Percentiles rank a stretch among this genome's conserved stretches.
Conservation (phyloP, 768 basidiomycete genomes). For the Hemileccinum impolitum region DNA sequence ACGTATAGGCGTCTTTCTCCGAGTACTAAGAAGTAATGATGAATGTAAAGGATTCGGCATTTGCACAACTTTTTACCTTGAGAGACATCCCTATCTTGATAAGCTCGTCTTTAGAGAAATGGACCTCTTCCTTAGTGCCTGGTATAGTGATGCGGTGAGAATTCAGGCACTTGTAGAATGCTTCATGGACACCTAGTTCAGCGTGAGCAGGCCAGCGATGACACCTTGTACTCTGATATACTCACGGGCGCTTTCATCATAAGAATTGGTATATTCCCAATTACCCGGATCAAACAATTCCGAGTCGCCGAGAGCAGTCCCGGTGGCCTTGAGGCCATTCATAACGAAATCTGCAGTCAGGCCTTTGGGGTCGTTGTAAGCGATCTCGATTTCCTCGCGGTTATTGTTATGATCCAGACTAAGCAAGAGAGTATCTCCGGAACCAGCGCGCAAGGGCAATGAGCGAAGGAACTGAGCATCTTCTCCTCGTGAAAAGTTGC, state of each 20-base stretch:
- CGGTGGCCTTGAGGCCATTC: conserved; percentile 75
- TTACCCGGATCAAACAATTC: conserved; percentile 57
- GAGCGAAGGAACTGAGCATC: conserved; percentile 72
- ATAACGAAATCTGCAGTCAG: conserved; percentile 76
- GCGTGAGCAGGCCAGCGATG: not conserved
- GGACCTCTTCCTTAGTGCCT: conserved; percentile 38
- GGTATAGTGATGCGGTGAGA: conserved; percentile 58
- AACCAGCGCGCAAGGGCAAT: conserved; percentile 71
- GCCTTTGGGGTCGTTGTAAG: conserved; percentile 82
- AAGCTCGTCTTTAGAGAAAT: conserved; percentile 68
- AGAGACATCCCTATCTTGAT: conserved; percentile 83
- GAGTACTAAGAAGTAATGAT: conserved; percentile 59
- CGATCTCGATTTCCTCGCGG: conserved; percentile 68
- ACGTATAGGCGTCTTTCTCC: conserved; percentile 56
- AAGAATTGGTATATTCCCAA: conserved; percentile 69
- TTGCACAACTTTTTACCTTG: conserved; percentile 55
- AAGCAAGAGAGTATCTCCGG: conserved; percentile 82
- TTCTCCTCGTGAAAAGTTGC: conserved; percentile 77
- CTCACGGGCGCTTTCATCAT: conserved; percentile 55
- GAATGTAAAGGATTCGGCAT: not conserved
- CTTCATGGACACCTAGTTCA: conserved; percentile 73
- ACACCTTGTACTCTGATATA: conserved; percentile 4
- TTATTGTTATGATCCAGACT: conserved; percentile 85
- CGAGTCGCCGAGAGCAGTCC: conserved; percentile 67
- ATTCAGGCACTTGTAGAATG: conserved; percentile 69